Evolutionary conservation across 495 filamentous ascomycete species (phyloP).

Genomic region (Tirmania nivea): DNA sequence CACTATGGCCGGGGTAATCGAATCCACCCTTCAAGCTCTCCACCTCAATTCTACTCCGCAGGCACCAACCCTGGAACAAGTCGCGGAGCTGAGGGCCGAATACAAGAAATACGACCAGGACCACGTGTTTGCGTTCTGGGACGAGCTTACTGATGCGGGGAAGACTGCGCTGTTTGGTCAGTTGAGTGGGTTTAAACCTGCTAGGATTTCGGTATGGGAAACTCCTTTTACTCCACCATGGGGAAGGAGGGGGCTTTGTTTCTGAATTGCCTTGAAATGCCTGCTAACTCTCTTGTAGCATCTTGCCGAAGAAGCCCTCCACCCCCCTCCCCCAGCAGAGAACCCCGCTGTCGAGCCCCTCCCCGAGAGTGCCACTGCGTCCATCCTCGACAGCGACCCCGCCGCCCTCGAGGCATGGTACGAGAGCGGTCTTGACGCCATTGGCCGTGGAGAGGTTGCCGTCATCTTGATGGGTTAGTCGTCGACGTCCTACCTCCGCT

Average conservation of each 20-base stretch:
- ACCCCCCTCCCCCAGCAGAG: constrained; percentile 34
- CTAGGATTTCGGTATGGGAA: constrained; percentile 15
- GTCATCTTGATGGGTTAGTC: constrained; percentile 63
- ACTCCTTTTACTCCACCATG: background rate
- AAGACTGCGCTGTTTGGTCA: constrained; percentile 66
- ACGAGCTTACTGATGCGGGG: constrained; percentile 47
- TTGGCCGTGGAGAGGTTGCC: constrained; percentile 72
- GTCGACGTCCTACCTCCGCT: background rate
- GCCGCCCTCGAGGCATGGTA: constrained; percentile 72
- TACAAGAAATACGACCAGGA: constrained; percentile 64
- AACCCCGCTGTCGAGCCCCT: constrained; percentile 58
- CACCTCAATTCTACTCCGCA: constrained; percentile 40
- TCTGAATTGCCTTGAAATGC: background rate
- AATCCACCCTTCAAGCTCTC: constrained; percentile 25
- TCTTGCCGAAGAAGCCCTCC: constrained; percentile 56
- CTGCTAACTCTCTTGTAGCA: constrained; percentile 30
- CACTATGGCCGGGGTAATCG: constrained; percentile 10
- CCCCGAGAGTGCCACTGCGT: constrained; percentile 69
- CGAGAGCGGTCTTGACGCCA: constrained; percentile 57
- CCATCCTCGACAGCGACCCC: constrained; percentile 70
- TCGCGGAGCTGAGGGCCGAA: constrained; percentile 51
- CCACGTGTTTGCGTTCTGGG: constrained; percentile 82
- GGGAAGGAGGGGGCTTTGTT: background rate
- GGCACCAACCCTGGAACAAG: constrained; percentile 52
- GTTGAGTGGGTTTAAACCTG: constrained; percentile 56